Evolutionary conservation across 768 basidiomycete genomes (phyloP).

Genomic region (Harrya chromipes): DNA sequence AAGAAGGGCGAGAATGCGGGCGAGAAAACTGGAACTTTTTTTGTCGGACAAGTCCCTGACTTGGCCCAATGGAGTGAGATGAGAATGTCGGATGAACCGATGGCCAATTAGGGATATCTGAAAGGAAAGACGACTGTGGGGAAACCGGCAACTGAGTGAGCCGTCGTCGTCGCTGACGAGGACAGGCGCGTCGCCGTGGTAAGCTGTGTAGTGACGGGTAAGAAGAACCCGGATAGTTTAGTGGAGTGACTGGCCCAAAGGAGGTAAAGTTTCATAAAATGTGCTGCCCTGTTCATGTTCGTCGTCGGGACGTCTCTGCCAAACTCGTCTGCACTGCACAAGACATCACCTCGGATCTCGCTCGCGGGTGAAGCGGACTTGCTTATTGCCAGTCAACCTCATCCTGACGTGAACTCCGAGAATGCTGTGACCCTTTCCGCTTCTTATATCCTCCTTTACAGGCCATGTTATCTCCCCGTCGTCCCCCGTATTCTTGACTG

Average conservation of each 20-base stretch:
- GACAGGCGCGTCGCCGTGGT: no score
- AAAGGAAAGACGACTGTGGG: no score
- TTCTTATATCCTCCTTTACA: constrained; percentile 30
- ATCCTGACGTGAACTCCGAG: constrained; percentile 29
- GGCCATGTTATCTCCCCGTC: constrained; percentile 14
- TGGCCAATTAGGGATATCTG: no score
- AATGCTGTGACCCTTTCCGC: constrained; percentile 30
- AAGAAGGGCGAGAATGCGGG: no score
- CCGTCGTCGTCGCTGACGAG: no score
- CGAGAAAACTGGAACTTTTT: no score
- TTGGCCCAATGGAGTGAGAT: no score
- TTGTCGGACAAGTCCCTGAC: no score
- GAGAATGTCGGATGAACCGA: no score
- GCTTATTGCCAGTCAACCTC: background rate
- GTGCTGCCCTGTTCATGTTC: no score
- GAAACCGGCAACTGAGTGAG: no score
- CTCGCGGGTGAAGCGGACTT: constrained; percentile 22
- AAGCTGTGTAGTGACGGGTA: background rate
- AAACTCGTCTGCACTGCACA: constrained; percentile 31
- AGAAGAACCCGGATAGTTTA: constrained; percentile 11
- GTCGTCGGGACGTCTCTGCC: constrained; percentile 34
- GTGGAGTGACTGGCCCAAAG: no score
- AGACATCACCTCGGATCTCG: constrained; percentile 35
- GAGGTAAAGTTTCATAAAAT: constrained; percentile 34
- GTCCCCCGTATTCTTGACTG: constrained; percentile 7